These are phyloP conservation scores for Mucor irregularis DNA, from an alignment of 371 early-diverging fungal genomes.

Conservation along the genomic window DNA sequence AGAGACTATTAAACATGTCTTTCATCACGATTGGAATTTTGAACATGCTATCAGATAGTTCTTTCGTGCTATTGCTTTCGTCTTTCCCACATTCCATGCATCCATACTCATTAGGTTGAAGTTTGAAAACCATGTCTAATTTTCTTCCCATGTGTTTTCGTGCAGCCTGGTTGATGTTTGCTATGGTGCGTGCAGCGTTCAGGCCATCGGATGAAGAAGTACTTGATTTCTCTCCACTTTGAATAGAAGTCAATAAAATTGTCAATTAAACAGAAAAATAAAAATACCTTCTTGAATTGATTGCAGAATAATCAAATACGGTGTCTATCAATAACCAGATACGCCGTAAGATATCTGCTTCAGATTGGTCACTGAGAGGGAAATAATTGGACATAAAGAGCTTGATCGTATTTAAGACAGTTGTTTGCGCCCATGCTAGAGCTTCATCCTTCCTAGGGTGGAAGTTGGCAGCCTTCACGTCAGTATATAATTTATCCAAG, in stretches of 20 bases:
- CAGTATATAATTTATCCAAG: neutral
- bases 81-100: slow-evolving; percentile 5
- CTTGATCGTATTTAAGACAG: slow-evolving; percentile 1
- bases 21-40: slow-evolving; percentile 9
- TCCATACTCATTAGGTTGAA: neutral
- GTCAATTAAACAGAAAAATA: neutral
- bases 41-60: slow-evolving; percentile 1
- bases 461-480: neutral
- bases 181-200: neutral
- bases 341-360: slow-evolving; percentile 3
- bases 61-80: slow-evolving; percentile 2
- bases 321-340: neutral
- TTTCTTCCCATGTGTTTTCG: slow-evolving; percentile 3
- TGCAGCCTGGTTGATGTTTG: neutral
- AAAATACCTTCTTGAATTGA: neutral
- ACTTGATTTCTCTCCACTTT: slow-evolving; percentile 6
- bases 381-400: slow-evolving; percentile 5
- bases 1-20: slow-evolving; percentile 10
- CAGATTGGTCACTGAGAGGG: slow-evolving; percentile 1
- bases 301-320: slow-evolving; percentile 1
- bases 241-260: neutral
- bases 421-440: slow-evolving; percentile 4
- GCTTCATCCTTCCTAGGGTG: neutral
- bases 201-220: neutral
- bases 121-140: slow-evolving; percentile 3